Conservation (phyloP, 2,329 filamentous ascomycete genomes). For the Zymoseptoria tritici region DNA sequence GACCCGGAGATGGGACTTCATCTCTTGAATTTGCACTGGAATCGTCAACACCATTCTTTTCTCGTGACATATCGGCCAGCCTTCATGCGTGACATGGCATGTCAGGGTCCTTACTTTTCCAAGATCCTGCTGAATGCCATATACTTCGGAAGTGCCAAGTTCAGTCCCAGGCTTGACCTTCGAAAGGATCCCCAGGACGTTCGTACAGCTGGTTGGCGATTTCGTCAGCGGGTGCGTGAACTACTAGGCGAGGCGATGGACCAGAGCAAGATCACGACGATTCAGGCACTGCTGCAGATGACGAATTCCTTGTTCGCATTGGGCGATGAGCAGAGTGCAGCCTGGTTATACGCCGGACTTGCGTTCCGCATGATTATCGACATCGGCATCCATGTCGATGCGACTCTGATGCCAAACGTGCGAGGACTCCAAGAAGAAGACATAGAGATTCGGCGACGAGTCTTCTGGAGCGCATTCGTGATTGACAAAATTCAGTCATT, state of each 20-base stretch:
- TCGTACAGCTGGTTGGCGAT: constrained; percentile 43
- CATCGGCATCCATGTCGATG: constrained; percentile 46
- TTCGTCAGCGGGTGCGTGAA: constrained; percentile 40
- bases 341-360: constrained; percentile 53
- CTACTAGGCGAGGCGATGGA: constrained; percentile 41
- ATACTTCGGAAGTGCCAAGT: constrained; percentile 38
- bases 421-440: constrained; percentile 40
- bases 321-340: constrained; percentile 44
- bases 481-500: constrained; percentile 49
- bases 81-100: constrained; percentile 34
- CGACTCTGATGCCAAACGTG: constrained; percentile 25
- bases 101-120: constrained; percentile 50
- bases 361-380: constrained; percentile 52
- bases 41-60: constrained; percentile 19
- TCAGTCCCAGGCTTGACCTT: constrained; percentile 40
- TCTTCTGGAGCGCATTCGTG: constrained; percentile 41
- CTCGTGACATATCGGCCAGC: constrained; percentile 20
- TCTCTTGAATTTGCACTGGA: constrained; percentile 40
- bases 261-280: constrained; percentile 46
- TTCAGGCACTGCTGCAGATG: constrained; percentile 48
- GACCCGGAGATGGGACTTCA: constrained; percentile 47
- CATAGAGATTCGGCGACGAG: constrained; percentile 39
- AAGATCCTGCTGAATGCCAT: constrained; percentile 51
- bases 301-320: constrained; percentile 45
- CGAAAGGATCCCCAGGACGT: constrained; percentile 41